A percentile compares a stretch with the other conserved stretches of the same genome.
Conservation (phyloP, 1,284 basidiomycete genomes). For the Malassezia cuniculi region DNA sequence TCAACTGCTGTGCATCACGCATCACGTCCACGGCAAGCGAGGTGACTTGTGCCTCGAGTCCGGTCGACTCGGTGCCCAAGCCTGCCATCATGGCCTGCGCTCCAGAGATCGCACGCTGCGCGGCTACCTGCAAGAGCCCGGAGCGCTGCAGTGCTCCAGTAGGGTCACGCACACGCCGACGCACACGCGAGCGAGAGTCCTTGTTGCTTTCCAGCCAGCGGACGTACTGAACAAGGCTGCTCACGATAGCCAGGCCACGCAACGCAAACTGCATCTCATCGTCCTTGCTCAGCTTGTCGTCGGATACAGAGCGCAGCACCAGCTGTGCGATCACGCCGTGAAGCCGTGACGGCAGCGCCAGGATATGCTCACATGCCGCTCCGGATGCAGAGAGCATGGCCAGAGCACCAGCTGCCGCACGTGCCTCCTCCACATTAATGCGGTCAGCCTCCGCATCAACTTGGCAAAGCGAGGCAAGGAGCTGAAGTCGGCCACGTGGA, state of each 20-base stretch:
- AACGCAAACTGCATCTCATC: slow-evolving; percentile 5
- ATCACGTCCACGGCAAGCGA: no score
- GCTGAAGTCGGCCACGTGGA: slow-evolving; percentile 4
- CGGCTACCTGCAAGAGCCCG: not conserved
- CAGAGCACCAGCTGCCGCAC: slow-evolving; percentile 3
- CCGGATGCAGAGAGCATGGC: slow-evolving; percentile 7
- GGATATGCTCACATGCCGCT: slow-evolving; percentile 4
- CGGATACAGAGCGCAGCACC: no score
- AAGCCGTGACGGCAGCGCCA: not conserved
- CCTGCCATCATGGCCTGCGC: no score
- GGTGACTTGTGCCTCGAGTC: not conserved
- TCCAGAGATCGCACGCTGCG: not conserved
- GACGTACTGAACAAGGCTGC: slow-evolving; percentile 3
- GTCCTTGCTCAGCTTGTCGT: not conserved
- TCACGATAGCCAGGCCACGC: slow-evolving; percentile 1
- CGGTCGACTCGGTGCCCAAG: no score
- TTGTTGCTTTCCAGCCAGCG: not conserved
- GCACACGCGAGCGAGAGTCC: not conserved
- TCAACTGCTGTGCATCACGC: no score
- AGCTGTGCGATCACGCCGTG: not conserved
- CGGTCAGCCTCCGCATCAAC: not conserved
- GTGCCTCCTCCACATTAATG: slow-evolving; percentile 1
- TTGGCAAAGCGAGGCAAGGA: slow-evolving; percentile 9
- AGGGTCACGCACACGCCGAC: not conserved
- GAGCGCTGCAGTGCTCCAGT: not conserved